Evolutionary conservation across 495 filamentous ascomycete genomes (phyloP).

Genomic region (Trichoderma erinaceum): DNA sequence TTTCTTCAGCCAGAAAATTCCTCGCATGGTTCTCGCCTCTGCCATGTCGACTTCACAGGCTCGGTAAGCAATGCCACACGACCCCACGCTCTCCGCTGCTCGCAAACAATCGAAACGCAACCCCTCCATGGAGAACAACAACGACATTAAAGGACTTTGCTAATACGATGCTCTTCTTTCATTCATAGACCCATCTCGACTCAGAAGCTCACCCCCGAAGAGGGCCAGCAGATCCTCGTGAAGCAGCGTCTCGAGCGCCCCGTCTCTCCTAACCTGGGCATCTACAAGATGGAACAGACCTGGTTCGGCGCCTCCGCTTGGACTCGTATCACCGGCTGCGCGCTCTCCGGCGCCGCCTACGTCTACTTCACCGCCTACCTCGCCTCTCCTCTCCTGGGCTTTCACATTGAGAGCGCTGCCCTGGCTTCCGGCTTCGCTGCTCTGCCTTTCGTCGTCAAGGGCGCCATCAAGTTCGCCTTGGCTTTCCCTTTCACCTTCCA

Average conservation of each 20-base stretch:
- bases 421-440: conserved; percentile 72
- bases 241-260: conserved; percentile 80
- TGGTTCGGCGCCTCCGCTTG: conserved; percentile 63
- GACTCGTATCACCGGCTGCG: conserved; percentile 74
- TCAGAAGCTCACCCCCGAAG: conserved; percentile 49
- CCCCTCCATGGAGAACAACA: conserved; percentile 5
- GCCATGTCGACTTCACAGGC: conserved; percentile 44
- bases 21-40: conserved; percentile 39
- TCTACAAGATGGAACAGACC: conserved; percentile 86
- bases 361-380: conserved; percentile 79
- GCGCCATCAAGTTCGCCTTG: conserved; percentile 61
- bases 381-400: conserved; percentile 69
- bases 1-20: conserved; percentile 27
- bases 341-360: conserved; percentile 73
- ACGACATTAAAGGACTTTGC: conserved; percentile 13
- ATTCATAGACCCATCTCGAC: conserved; percentile 49
- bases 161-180: conserved; percentile 6
- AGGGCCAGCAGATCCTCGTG: conserved; percentile 66
- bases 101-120: too few species aligned
- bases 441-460: conserved; percentile 62
- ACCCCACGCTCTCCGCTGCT: too few species aligned
- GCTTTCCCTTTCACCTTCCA: conserved; percentile 89
- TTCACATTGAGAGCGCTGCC: conserved; percentile 75
- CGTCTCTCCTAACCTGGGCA: conserved; percentile 77
- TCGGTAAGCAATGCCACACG: conserved; percentile 37